Conservation (phyloP, 179 eudicot species). For the Drosera spatulata region DNA sequence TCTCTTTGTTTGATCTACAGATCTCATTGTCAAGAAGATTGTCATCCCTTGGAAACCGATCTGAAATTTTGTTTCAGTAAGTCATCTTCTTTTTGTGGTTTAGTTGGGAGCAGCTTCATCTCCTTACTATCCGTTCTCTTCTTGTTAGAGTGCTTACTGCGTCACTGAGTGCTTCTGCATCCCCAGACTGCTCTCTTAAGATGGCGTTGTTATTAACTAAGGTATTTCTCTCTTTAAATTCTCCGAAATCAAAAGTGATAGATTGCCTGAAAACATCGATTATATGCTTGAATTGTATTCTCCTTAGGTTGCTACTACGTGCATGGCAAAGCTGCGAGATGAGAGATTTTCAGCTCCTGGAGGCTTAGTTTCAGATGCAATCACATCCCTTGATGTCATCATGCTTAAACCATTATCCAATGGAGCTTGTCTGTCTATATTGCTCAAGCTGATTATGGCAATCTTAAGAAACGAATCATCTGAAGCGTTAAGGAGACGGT, state of each 20-base stretch:
- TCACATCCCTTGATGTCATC: slow-evolving; percentile 68
- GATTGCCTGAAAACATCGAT: too few species aligned
- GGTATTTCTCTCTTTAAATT: slow-evolving; percentile 25
- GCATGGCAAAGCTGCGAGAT: slow-evolving; percentile 96
- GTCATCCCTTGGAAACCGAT: slow-evolving; percentile 59
- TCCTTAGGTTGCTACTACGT: slow-evolving; percentile 71
- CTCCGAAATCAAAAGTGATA: too few species aligned
- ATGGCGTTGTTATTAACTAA: slow-evolving; percentile 82
- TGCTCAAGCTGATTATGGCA: slow-evolving; percentile 75
- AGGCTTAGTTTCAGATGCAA: slow-evolving; percentile 52
- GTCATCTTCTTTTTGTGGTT: slow-evolving; percentile 12
- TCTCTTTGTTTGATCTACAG: slow-evolving; percentile 15
- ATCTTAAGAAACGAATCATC: slow-evolving; percentile 82
- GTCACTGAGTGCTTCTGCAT: slow-evolving; percentile 75
- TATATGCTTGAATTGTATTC: slow-evolving; percentile 7
- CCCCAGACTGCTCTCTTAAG: slow-evolving; percentile 87
- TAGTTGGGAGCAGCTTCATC: too few species aligned
- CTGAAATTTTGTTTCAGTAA: slow-evolving; percentile 82
- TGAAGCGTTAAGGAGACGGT: slow-evolving; percentile 95
- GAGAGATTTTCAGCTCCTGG: slow-evolving; percentile 67
- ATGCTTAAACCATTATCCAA: slow-evolving; percentile 76
- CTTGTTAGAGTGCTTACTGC: slow-evolving; percentile 78
- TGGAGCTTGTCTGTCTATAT: slow-evolving; percentile 81
- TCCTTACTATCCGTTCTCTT: slow-evolving; percentile 6
- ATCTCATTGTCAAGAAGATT: slow-evolving; percentile 80